Conservation (phyloP, 306 rosid species). For the Comarum palustre region DNA sequence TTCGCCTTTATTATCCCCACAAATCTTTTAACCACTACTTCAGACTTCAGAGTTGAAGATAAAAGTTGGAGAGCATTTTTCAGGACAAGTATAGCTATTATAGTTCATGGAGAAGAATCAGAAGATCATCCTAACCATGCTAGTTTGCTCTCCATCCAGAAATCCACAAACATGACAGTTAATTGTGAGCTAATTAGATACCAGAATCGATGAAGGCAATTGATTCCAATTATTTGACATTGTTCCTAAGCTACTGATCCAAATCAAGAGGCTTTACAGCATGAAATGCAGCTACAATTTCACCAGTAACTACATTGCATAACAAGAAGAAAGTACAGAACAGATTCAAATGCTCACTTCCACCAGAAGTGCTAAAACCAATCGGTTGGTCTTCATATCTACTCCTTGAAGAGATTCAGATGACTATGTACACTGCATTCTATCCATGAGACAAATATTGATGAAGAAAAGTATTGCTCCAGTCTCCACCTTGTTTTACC, state of each 20-base stretch:
- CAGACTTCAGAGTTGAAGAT: not conserved
- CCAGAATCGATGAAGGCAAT: not conserved
- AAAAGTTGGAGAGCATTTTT: not conserved
- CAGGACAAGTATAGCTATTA: not conserved
- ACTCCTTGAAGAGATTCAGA: conserved; percentile 23
- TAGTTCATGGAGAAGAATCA: not conserved
- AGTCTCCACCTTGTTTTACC: not conserved
- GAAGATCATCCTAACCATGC: not conserved
- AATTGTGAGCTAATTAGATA: conserved; percentile 4
- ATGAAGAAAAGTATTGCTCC: not conserved
- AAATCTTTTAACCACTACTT: not conserved
- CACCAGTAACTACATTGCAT: not conserved
- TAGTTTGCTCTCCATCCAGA: not conserved
- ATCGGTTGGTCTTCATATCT: conserved; percentile 52
- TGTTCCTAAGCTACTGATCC: conserved; percentile 11
- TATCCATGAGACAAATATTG: not conserved
- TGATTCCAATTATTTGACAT: not conserved
- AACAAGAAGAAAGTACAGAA: conserved; percentile 2
- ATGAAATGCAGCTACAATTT: not conserved
- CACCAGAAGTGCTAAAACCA: not conserved
- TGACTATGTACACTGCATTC: not conserved
- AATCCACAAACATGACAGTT: not conserved
- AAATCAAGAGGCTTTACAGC: conserved; percentile 7
- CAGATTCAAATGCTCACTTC: not conserved
- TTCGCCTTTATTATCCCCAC: not conserved